Evolutionary conservation across 2,329 filamentous ascomycete genomes (phyloP).

Genomic region (Tolypocladium pustulatum): DNA sequence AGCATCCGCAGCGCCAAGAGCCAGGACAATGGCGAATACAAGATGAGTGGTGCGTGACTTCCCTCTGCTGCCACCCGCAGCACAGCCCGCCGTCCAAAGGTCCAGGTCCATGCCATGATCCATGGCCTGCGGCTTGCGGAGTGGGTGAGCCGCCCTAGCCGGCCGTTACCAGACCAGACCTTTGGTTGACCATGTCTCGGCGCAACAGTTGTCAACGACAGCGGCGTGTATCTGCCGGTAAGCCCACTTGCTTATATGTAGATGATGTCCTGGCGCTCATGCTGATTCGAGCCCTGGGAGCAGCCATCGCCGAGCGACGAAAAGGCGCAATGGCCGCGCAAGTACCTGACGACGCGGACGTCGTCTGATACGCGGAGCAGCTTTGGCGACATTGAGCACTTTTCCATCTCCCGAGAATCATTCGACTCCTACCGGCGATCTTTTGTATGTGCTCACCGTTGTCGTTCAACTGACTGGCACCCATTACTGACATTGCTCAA

Average conservation of each 20-base stretch:
- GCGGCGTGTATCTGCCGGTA: conserved; percentile 88
- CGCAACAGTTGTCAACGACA: conserved; percentile 78
- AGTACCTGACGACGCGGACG: conserved; percentile 38
- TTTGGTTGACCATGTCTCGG: conserved; percentile 12
- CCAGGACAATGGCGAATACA: conserved; percentile 61
- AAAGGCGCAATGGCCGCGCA: conserved; percentile 64
- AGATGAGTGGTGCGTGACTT: conserved; percentile 59
- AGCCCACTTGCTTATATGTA: conserved; percentile 15
- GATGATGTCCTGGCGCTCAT: not conserved
- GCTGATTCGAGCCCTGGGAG: conserved; percentile 1
- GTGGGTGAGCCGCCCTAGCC: conserved; percentile 1
- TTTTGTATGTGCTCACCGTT: conserved; percentile 54
- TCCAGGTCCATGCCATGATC: not conserved
- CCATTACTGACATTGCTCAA: conserved; percentile 24
- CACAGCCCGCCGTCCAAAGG: not conserved
- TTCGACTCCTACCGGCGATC: conserved; percentile 95
- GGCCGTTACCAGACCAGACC: conserved; percentile 11
- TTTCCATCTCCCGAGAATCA: conserved; percentile 90
- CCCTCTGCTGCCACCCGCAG: not conserved
- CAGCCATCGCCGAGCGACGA: conserved; percentile 85
- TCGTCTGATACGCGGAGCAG: conserved; percentile 49
- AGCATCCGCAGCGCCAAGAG: conserved; percentile 51
- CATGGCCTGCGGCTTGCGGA: not conserved
- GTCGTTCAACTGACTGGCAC: not conserved
- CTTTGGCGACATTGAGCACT: conserved; percentile 77